A percentile compares a stretch with the other conserved stretches of the same genome.
Evolutionary conservation across 2,329 filamentous ascomycete genomes (phyloP).

Genomic region (Hypoxylon sp.): DNA sequence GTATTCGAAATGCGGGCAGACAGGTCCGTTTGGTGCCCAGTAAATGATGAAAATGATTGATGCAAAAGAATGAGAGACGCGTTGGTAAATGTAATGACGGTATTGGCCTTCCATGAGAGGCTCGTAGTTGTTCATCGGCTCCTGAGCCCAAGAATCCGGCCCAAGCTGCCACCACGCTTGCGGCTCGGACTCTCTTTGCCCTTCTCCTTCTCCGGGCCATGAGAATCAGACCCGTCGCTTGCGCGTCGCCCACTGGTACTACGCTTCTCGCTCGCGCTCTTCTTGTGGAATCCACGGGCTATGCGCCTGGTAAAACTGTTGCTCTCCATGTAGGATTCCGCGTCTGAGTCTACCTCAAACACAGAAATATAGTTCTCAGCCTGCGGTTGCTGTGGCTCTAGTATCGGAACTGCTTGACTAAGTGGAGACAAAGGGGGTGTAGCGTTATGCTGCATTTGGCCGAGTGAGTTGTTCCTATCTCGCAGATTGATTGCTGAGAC

Average conservation of each 20-base stretch:
- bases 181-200: conserved; percentile 22
- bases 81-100: neutral
- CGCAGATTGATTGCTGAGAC: conserved; percentile 47
- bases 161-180: conserved; percentile 49
- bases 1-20: conserved; percentile 4
- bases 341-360: conserved; percentile 63
- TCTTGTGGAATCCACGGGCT: conserved; percentile 59
- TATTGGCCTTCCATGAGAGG: neutral
- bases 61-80: conserved; percentile 7
- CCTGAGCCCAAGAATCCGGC: conserved; percentile 48
- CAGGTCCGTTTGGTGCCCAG: conserved; percentile 4
- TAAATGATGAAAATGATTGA: neutral
- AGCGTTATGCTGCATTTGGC: conserved; percentile 33
- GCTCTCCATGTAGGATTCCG: conserved; percentile 49
- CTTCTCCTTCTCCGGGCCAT: conserved; percentile 26
- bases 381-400: conserved; percentile 41
- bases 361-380: conserved; percentile 56
- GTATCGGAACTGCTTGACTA: conserved; percentile 36
- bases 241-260: conserved; percentile 14
- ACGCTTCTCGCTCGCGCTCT: conserved; percentile 49
- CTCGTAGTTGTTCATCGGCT: conserved; percentile 26
- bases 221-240: conserved; percentile 21
- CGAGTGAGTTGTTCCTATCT: conserved; percentile 31
- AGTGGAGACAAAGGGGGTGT: conserved; percentile 41
- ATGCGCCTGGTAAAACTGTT: conserved; percentile 55